These are phyloP conservation scores for Metarhizium anisopliae DNA, from an alignment of 2,329 filamentous ascomycete genomes.

Conservation along the genomic window DNA sequence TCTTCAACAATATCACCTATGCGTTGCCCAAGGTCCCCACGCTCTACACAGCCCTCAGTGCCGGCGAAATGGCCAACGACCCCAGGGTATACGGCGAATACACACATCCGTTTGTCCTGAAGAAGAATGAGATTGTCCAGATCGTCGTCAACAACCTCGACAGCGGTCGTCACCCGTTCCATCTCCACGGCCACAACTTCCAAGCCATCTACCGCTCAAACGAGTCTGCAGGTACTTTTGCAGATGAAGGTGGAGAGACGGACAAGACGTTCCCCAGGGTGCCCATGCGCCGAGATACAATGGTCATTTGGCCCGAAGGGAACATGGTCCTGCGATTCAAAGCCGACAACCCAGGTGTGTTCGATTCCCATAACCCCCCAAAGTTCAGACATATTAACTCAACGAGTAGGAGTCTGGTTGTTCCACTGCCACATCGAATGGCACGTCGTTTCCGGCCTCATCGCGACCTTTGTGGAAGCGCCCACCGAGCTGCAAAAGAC, in stretches of 20 bases:
- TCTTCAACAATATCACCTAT: constrained; percentile 74
- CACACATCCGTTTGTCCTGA: constrained; percentile 59
- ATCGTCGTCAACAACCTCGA: constrained; percentile 73
- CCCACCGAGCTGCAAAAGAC: constrained; percentile 52
- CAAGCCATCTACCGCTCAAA: constrained; percentile 54
- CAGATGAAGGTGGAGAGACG: constrained; percentile 33
- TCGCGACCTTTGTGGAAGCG: constrained; percentile 55
- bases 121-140: constrained; percentile 60
- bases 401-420: constrained; percentile 47
- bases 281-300: constrained; percentile 61
- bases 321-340: constrained; percentile 61
- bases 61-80: constrained; percentile 49
- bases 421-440: constrained; percentile 80
- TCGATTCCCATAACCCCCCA: constrained; percentile 2
- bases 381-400: background rate
- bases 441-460: constrained; percentile 61
- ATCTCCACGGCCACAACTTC: constrained; percentile 70
- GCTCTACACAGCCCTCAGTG: constrained; percentile 64
- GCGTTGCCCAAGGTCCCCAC: constrained; percentile 66
- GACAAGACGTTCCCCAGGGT: constrained; percentile 36
- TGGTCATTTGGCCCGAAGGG: constrained; percentile 55
- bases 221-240: constrained; percentile 49
- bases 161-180: constrained; percentile 63
- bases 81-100: constrained; percentile 55
- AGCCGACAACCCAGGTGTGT: constrained; percentile 55